Base-by-base conservation (phyloP, 2,329 filamentous ascomycete species). In the Trichoderma aggressivum region DNA sequence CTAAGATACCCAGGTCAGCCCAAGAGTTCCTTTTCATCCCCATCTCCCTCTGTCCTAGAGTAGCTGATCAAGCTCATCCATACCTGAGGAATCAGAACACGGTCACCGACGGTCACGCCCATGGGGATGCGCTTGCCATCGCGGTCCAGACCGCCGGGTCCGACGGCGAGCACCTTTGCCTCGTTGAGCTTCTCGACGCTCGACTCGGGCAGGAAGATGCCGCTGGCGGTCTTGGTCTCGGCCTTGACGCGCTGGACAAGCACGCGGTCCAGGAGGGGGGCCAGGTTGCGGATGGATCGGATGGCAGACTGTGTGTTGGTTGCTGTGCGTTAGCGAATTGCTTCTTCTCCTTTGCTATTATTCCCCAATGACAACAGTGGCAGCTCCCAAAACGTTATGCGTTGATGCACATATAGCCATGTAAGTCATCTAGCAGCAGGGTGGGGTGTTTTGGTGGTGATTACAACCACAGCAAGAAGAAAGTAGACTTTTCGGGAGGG, bases 121-220 rank as follows among this genome's bases (percentile, higher is more conserved):
- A 95, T 94, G 73, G 91, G 87, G 78, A 98, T 85, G 77, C 94
- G 89, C 88, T 96, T 93, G 77, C 96, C 96, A 73, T 97, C 91
- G 85, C 91, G 94, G 86, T 97, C 93, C 73, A 97, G 79, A 16
- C 87, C 91, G 74, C 96, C 96, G 71, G 96, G 96, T 69, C 96
- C 96, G 74, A 99, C 95, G 74, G 96, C 96, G 73, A 99, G 87
- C 70, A 99, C 96, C 85, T 94, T 94, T 79, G 93, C 96, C 88
- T 98, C 95, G 85, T 98, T 98, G 81, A 98, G 89, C 84, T 99
- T 96, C 89, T 99, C 97, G 81, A 98, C 94, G 79, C 92, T 93
- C 74, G 91, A 94, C 87, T 99, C 96, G 77, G 96, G 96, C 75
- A 99, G 92, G 88, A 97, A 98, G 88, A 99, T 97, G 79, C 96